A percentile compares a stretch with the other conserved stretches of the same genome.
Conservation (phyloP, 2,329 filamentous ascomycete genomes). For the Colletotrichum euphorbiae region DNA sequence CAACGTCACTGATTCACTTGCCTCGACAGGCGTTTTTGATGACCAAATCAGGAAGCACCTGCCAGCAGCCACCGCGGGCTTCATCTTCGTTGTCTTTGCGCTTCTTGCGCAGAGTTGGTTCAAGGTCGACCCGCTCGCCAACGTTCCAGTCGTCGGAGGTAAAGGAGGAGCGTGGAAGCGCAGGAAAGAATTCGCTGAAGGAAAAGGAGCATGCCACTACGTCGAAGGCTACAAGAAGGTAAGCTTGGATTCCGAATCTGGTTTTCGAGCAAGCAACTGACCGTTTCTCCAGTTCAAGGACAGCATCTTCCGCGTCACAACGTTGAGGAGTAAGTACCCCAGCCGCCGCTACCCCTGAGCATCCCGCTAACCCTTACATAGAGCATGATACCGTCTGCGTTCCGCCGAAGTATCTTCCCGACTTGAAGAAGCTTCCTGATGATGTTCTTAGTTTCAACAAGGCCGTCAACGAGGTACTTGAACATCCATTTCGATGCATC, state of each 20-base stretch:
- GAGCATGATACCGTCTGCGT: constrained; percentile 46
- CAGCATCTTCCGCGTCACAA: constrained; percentile 47
- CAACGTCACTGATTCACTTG: constrained; percentile 12
- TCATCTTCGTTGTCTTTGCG: constrained; percentile 19
- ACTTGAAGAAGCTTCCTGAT: constrained; percentile 48
- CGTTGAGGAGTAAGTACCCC: constrained; percentile 40
- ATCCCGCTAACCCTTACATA: constrained; percentile 21
- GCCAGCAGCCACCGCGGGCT: constrained; percentile 21
- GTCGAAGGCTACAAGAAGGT: constrained; percentile 31
- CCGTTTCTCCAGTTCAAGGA: constrained; percentile 46
- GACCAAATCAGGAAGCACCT: constrained; percentile 6
- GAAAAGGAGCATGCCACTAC: constrained; percentile 18
- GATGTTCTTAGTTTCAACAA: constrained; percentile 46
- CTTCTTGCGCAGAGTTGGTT: constrained; percentile 30
- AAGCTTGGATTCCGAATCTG: background rate
- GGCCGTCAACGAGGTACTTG: constrained; percentile 44
- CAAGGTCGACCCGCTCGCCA: constrained; percentile 25
- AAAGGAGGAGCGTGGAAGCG: constrained; percentile 9
- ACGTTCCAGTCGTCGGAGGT: constrained; percentile 16
- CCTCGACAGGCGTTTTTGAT: constrained; percentile 12
- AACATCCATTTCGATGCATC: too few species aligned
- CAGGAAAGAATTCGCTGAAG: constrained; percentile 6
- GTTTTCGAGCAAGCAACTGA: background rate
- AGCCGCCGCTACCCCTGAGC: background rate
- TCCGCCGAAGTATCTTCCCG: constrained; percentile 46